phyloP scores from a whole-genome alignment of 192 early-diverging fungal genomes.

The Funneliformis geosporum region DNA sequence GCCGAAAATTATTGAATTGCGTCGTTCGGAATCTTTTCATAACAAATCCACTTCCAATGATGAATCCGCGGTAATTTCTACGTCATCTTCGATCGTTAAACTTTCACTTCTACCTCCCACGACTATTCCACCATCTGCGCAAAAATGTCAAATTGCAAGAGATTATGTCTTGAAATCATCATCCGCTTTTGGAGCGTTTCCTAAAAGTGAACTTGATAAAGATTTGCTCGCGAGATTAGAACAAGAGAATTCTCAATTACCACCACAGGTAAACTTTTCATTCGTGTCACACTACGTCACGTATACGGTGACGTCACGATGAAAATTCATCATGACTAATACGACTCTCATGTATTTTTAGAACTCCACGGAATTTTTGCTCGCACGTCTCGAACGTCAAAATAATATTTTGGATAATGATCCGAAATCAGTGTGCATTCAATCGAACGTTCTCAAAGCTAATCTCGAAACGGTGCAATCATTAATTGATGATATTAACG shows the following conservation, averaged over 20 bases:
- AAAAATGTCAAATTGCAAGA: neutral
- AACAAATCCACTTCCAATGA: neutral
- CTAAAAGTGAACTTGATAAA: constrained; percentile 29
- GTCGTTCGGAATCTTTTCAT: constrained; percentile 23
- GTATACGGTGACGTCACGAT: neutral
- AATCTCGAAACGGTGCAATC: constrained; percentile 55
- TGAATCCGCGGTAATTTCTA: neutral
- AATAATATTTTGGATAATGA: constrained; percentile 60
- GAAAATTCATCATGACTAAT: neutral
- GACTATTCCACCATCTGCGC: neutral
- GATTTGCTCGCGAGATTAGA: constrained; percentile 52
- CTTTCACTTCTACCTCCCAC: neutral
- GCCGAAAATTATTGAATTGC: constrained; percentile 28
- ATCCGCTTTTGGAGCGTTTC: neutral
- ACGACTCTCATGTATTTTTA: constrained; percentile 32
- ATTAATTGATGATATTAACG: constrained; percentile 45
- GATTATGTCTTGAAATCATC: neutral
- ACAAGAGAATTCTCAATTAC: constrained; percentile 56
- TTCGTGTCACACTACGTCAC: neutral
- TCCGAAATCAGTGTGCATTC: constrained; percentile 62
- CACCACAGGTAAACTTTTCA: constrained; percentile 47
- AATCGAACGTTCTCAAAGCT: constrained; percentile 60
- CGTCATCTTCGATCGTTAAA: neutral
- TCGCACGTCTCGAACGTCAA: constrained; percentile 62
- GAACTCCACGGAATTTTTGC: constrained; percentile 56